phyloP scores from a whole-genome alignment of 108 stramenopile species.

The Nitzschia palea region DNA sequence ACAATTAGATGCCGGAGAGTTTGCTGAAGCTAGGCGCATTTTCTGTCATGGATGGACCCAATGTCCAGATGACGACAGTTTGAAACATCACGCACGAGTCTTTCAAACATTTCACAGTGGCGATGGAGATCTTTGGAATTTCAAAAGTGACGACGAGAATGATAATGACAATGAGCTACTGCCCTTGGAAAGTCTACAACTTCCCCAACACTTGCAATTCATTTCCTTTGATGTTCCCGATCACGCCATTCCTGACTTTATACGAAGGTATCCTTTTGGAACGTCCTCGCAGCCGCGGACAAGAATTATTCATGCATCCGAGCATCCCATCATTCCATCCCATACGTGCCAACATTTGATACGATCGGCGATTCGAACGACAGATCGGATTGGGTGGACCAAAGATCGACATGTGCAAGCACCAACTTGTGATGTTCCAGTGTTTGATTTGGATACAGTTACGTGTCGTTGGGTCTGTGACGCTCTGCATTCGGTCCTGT shows the following conservation, averaged over 20 bases:
- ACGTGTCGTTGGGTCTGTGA: neutral
- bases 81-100: conserved; percentile 8
- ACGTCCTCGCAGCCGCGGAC: neutral
- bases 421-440: conserved; percentile 63
- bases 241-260: neutral
- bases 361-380: conserved; percentile 1
- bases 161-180: too few relatives aligned
- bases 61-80: conserved; percentile 12
- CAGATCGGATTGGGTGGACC: conserved; percentile 40
- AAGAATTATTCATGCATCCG: conserved; percentile 1
- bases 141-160: too few relatives aligned
- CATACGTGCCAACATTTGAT: conserved; percentile 7
- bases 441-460: conserved; percentile 26
- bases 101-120: neutral
- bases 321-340: conserved; percentile 2
- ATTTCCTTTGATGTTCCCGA: neutral
- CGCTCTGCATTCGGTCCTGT: neutral
- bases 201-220: neutral
- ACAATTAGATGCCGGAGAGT: conserved; percentile 21
- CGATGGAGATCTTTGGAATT: neutral
- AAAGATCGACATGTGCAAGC: conserved; percentile 58
- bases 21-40: conserved; percentile 19
- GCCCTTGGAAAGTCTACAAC: neutral
- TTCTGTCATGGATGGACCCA: conserved; percentile 8
- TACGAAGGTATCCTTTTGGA: neutral